These are phyloP conservation scores for Sonneratia caseolaris DNA, from an alignment of 345 rosid genomes.

Conservation along the genomic window DNA sequence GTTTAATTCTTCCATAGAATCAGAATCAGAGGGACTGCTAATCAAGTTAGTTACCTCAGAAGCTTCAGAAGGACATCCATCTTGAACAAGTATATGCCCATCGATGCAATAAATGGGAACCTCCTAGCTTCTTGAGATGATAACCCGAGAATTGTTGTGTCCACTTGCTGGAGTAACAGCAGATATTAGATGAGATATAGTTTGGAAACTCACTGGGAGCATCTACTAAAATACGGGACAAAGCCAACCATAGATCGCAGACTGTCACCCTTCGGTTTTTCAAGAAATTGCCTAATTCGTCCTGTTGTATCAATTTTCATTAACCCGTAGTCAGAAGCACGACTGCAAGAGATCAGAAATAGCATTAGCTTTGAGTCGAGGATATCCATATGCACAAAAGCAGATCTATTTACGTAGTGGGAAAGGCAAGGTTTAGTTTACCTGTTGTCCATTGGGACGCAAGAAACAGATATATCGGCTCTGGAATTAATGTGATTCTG, in stretches of 20 bases:
- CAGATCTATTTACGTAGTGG: not conserved
- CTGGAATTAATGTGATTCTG: constrained; percentile 58
- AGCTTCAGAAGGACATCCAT: constrained; percentile 59
- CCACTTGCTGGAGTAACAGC: constrained; percentile 41
- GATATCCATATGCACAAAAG: not conserved
- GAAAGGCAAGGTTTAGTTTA: constrained; percentile 6
- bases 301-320: constrained; percentile 65
- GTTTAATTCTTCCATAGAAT: not conserved
- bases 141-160: constrained; percentile 53
- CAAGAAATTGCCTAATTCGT: constrained; percentile 47
- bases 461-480: constrained; percentile 59
- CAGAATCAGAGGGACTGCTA: not conserved
- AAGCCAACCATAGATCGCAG: constrained; percentile 61
- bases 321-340: constrained; percentile 70
- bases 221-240: not conserved
- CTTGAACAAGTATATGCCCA: constrained; percentile 80
- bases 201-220: not conserved
- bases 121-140: constrained; percentile 43
- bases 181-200: not conserved
- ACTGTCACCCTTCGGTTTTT: constrained; percentile 62
- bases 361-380: not conserved
- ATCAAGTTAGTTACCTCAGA: constrained; percentile 28
- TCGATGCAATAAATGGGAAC: constrained; percentile 69
- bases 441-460: constrained; percentile 55
- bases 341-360: constrained; percentile 28